Evolutionary conservation across 176 grass and related monocot species (phyloP).

Genomic region (Lolium multiflorum): DNA sequence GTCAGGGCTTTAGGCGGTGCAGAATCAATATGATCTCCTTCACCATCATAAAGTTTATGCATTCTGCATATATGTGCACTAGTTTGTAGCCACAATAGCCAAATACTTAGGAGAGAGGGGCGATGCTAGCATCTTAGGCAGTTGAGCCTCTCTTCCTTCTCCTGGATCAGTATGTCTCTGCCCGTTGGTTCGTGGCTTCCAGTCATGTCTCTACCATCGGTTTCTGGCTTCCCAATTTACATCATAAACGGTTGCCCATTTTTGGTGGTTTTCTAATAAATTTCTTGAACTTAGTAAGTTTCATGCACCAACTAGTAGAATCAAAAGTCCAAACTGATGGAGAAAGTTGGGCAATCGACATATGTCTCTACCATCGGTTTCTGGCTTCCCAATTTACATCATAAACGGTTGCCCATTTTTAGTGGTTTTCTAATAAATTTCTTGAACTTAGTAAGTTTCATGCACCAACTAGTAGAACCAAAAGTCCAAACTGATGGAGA

Average conservation of each 20-base stretch:
- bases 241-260: background rate
- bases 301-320: background rate
- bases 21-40: background rate
- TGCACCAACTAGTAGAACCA: background rate
- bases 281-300: constrained; percentile 19
- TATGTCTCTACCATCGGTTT: constrained; percentile 3
- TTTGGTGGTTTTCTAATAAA: constrained; percentile 8
- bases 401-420: background rate
- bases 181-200: background rate
- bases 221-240: constrained; percentile 15
- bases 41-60: background rate
- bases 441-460: constrained; percentile 16
- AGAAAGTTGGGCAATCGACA: background rate
- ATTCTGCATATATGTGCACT: constrained; percentile 7
- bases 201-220: background rate
- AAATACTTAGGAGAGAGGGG: background rate
- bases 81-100: background rate
- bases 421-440: constrained; percentile 11
- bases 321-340: background rate
- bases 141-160: background rate
- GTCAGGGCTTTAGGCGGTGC: background rate
- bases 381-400: constrained; percentile 3
- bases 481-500: background rate
- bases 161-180: background rate
- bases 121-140: background rate